These are phyloP conservation scores for Albugo laibachii DNA, from an alignment of 352 stramenopile genomes.

Conservation along the genomic window DNA sequence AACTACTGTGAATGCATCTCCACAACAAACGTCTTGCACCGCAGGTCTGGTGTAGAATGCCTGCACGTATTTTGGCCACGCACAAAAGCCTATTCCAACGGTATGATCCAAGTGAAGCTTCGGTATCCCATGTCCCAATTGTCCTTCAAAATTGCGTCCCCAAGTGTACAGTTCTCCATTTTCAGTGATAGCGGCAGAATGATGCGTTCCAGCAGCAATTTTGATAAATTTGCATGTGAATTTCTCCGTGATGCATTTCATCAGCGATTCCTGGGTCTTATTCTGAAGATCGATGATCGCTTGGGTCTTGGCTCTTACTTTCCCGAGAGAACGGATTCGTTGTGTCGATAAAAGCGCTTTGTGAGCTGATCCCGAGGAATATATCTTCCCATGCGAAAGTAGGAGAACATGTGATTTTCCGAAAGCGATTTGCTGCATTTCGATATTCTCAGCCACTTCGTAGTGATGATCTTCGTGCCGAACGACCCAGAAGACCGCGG, in stretches of 20 bases:
- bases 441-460: conserved; percentile 13
- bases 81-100: conserved; percentile 29
- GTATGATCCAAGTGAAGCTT: conserved; percentile 12
- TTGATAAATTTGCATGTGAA: conserved; percentile 17
- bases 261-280: conserved; percentile 5
- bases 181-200: conserved; percentile 56
- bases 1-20: conserved; percentile 54
- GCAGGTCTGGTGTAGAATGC: conserved; percentile 22
- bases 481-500: no score
- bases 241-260: conserved; percentile 20
- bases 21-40: conserved; percentile 35
- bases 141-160: conserved; percentile 72
- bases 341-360: conserved; percentile 9
- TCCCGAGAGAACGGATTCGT: not conserved
- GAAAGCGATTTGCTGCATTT: conserved; percentile 28
- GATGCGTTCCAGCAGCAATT: conserved; percentile 44
- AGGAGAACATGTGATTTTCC: conserved; percentile 33
- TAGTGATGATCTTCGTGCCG: not conserved
- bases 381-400: conserved; percentile 37
- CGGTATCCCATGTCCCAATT: conserved; percentile 41
- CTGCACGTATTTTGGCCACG: conserved; percentile 56
- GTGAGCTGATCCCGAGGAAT: conserved; percentile 24
- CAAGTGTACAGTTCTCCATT: conserved; percentile 77
- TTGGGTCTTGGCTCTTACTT: not conserved
- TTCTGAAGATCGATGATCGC: conserved; percentile 1